Percentiles rank a stretch among this genome's conserved stretches.
Conservation (phyloP, 768 basidiomycete genomes). For the Gelatoporia subvermispora region DNA sequence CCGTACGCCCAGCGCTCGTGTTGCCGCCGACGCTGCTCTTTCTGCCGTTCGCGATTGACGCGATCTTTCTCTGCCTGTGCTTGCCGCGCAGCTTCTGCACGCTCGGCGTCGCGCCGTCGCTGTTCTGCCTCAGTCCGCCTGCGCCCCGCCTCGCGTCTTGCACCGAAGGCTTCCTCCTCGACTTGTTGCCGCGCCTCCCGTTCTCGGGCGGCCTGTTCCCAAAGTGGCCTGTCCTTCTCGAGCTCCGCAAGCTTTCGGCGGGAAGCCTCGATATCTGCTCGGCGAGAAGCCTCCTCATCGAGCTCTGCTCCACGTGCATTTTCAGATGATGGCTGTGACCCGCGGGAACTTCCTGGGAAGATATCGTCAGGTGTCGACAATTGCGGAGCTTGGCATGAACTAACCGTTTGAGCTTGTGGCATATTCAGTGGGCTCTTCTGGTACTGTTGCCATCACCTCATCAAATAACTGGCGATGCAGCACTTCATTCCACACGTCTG, state of each 20-base stretch:
- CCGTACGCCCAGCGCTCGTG: constrained; percentile 50
- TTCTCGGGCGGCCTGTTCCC: constrained; percentile 50
- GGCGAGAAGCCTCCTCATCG: constrained; percentile 32
- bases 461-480: background rate
- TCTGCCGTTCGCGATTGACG: constrained; percentile 34
- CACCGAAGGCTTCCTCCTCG: constrained; percentile 25
- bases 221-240: constrained; percentile 56
- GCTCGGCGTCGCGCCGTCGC: constrained; percentile 21
- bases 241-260: constrained; percentile 65
- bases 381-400: too few species aligned
- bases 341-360: background rate
- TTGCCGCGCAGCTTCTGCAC: constrained; percentile 23
- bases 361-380: background rate
- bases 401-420: background rate
- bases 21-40: constrained; percentile 31
- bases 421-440: constrained; percentile 4
- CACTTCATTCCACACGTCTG: constrained; percentile 1
- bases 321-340: too few species aligned
- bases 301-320: too few species aligned
- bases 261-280: constrained; percentile 53
- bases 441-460: constrained; percentile 1
- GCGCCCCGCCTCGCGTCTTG: constrained; percentile 12
- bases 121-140: constrained; percentile 6
- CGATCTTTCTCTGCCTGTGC: constrained; percentile 26
- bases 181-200: constrained; percentile 41